Evolutionary conservation across 2,329 filamentous ascomycete genomes (phyloP).

Genomic region (Fusarium bactridioides): DNA sequence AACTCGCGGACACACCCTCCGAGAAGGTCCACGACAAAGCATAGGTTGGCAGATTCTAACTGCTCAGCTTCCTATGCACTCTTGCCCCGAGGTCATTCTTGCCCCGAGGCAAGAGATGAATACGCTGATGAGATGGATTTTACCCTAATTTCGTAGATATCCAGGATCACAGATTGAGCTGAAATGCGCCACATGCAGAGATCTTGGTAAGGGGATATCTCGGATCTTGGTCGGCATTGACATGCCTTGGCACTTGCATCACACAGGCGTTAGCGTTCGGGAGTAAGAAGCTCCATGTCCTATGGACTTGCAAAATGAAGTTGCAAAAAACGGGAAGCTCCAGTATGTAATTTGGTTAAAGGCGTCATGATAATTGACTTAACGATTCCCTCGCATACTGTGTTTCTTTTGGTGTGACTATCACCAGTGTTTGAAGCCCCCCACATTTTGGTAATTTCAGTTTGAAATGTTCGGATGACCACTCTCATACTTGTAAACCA

Average conservation of each 20-base stretch:
- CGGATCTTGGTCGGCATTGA: conserved; percentile 40
- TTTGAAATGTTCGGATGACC: not conserved
- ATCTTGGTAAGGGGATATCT: conserved; percentile 39
- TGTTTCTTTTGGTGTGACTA: not conserved
- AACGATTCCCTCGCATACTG: not conserved
- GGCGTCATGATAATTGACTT: conserved; percentile 5
- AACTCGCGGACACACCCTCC: conserved; percentile 39
- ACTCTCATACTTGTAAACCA: not conserved
- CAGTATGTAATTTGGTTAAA: not conserved
- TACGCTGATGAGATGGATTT: not conserved
- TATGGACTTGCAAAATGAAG: not conserved
- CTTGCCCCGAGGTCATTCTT: not conserved
- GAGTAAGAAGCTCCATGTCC: not conserved
- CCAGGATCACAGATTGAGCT: not conserved
- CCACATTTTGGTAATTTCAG: conserved; percentile 4
- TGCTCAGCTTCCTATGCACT: not conserved
- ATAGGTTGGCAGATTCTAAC: conserved; percentile 13
- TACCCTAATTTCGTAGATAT: not conserved
- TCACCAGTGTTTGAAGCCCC: not conserved
- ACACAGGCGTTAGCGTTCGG: conserved; percentile 21
- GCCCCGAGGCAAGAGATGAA: not conserved
- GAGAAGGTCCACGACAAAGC: conserved; percentile 25
- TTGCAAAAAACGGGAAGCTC: not conserved
- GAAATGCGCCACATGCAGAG: conserved; percentile 16
- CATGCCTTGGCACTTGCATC: conserved; percentile 17